phyloP scores from a whole-genome alignment of 1,284 basidiomycete species.

The Apiotrichum montevideense region DNA sequence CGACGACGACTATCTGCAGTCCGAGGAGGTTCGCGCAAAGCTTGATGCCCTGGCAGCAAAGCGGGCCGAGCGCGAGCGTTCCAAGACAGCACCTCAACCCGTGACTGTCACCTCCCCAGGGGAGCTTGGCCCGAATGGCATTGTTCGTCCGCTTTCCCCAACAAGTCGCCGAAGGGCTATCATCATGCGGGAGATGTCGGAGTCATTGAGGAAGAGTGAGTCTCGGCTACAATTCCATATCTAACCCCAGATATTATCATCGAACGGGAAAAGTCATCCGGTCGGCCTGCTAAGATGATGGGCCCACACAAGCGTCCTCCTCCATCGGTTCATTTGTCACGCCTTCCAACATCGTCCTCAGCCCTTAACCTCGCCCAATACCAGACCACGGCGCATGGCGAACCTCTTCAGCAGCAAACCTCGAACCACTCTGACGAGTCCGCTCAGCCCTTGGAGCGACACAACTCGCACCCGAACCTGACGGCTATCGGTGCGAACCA shows the following conservation, averaged over 20 bases:
- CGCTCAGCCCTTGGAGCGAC: constrained; percentile 12
- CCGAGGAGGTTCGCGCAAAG: constrained; percentile 32
- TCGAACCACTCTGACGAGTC: constrained; percentile 3
- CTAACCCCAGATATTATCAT: constrained; percentile 34
- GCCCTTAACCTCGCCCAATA: constrained; percentile 28
- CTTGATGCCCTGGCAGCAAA: constrained; percentile 32
- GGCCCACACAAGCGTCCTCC: constrained; percentile 23
- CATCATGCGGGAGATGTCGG: constrained; percentile 44
- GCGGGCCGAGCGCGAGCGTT: constrained; percentile 14
- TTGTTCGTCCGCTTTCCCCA: constrained; percentile 33
- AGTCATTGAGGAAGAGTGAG: constrained; percentile 40
- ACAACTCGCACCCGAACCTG: constrained; percentile 18
- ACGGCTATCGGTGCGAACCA: neutral
- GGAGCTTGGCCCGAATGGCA: constrained; percentile 24
- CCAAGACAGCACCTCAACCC: constrained; percentile 1
- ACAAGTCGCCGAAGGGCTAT: constrained; percentile 37
- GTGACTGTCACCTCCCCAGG: constrained; percentile 1
- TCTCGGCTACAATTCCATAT: neutral
- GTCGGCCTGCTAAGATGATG: constrained; percentile 3
- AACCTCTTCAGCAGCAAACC: constrained; percentile 15
- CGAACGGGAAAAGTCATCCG: constrained; percentile 42
- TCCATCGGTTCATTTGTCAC: constrained; percentile 25
- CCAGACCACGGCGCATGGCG: neutral
- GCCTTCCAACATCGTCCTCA: constrained; percentile 22
- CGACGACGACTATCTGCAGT: constrained; percentile 34